Evolutionary conservation across 257 asterid species (phyloP).

Genomic region (Eustoma russellianum): DNA sequence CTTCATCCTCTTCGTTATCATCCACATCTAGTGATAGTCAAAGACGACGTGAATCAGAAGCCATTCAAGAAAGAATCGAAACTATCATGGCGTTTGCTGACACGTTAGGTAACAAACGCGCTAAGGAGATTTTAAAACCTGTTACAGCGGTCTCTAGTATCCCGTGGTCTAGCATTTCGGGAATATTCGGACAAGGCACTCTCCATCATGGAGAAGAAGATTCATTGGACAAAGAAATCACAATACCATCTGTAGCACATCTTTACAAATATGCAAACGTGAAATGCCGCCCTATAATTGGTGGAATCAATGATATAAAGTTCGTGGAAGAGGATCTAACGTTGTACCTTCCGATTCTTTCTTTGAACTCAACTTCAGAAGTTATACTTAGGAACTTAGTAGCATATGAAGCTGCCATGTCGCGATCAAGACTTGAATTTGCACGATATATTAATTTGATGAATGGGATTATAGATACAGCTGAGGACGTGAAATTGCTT

Average conservation of each 20-base stretch:
- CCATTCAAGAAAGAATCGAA: constrained; percentile 4
- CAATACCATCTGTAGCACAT: constrained; percentile 18
- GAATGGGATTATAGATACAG: constrained; percentile 33
- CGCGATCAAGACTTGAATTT: constrained; percentile 20
- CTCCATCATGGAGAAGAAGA: neutral
- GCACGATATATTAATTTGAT: constrained; percentile 42
- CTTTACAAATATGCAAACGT: constrained; percentile 12
- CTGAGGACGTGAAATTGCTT: constrained; percentile 31
- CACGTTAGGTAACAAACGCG: constrained; percentile 5
- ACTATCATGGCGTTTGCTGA: constrained; percentile 13
- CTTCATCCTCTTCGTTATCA: neutral
- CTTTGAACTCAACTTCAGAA: constrained; percentile 25
- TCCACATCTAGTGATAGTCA: no score
- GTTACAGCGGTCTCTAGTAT: constrained; percentile 7
- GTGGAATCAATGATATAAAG: constrained; percentile 17
- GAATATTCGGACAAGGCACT: constrained; percentile 6
- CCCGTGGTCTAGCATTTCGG: constrained; percentile 20
- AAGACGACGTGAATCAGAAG: constrained; percentile 2
- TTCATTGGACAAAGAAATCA: constrained; percentile 8
- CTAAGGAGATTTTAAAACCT: constrained; percentile 6
- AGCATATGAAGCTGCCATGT: constrained; percentile 35
- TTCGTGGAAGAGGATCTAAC: constrained; percentile 14
- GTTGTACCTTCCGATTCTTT: constrained; percentile 36
- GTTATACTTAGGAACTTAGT: constrained; percentile 37
- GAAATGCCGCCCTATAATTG: constrained; percentile 11